Base-by-base conservation (phyloP, 805 yeast genomes). In the Starmerella floricola region DNA sequence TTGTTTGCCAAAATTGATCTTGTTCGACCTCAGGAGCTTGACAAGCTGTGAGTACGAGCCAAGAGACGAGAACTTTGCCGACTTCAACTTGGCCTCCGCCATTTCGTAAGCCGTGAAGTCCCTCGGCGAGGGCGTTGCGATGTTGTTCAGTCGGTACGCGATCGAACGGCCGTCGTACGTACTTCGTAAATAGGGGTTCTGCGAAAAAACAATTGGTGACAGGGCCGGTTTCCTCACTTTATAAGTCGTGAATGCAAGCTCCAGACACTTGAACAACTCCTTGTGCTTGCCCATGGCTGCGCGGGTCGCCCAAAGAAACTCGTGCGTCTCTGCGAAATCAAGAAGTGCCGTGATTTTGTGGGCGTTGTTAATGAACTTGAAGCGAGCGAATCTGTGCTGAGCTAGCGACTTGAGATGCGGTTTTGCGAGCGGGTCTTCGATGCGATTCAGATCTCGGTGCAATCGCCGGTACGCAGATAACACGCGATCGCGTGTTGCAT, bases 361-460 rank as follows among this genome's bases (percentile, higher is more conserved):
- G 8, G 40, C 3, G 19, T 30, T 21, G 8, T 44, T 36, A 8
- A 47, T 38, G 16, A 30, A 45, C 16, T 47, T 47, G 34, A 17
- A 47, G 8, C 42, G 29, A 1, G 46, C 46, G 34, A 47, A 47
- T 3, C 29, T 19, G 18, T 44, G 44, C 36, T 47, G 51, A 2
- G 42, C 44, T 3, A 40, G 31, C 18, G 6, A 18, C 27, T 31
- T 35, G 29, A 47, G 33, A 13, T 41, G 36, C 15, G 15, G 16
- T 4, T 30, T 4, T 8, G 37, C 32, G 11, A 44, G 23, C 8
- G 34, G 27, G 17, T 47, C 51, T 1, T n/a, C 17, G 6, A 44
- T 3, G 13, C 19, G 11, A 31, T 26, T 26, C 8, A 47, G 36
- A n/a, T 37, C 29, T 3, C 51, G 41, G 8, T 47, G 51, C 8